Evolutionary conservation across 768 basidiomycete species (phyloP).

Genomic region (Tremella yokohamensis): DNA sequence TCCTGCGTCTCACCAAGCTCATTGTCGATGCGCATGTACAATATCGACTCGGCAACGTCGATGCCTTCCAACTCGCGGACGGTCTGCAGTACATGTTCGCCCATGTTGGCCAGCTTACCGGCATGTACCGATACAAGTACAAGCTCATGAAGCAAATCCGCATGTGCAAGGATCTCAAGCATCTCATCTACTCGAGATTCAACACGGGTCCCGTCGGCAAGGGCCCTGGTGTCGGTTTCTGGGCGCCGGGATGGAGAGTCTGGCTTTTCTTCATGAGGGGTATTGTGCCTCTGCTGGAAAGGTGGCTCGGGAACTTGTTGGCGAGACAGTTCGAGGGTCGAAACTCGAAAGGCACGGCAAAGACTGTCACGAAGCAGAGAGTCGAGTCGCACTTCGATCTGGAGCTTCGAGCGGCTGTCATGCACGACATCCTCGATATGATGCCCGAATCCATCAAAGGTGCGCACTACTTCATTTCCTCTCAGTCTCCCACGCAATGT

Average conservation of each 20-base stretch:
- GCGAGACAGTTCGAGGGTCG: slow-evolving; percentile 98
- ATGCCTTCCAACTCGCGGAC: slow-evolving; percentile 98
- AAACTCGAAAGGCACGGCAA: slow-evolving; percentile 86
- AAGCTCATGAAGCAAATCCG: slow-evolving; percentile 99
- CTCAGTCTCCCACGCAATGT: background rate
- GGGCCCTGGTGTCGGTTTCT: slow-evolving; percentile 97
- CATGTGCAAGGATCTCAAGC: slow-evolving; percentile 99
- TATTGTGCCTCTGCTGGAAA: slow-evolving; percentile 92
- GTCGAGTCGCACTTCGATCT: slow-evolving; percentile 98
- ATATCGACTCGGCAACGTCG: slow-evolving; percentile 95
- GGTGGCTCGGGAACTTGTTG: slow-evolving; percentile 96
- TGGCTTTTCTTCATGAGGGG: slow-evolving; percentile 99
- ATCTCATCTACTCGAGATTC: slow-evolving; percentile 64
- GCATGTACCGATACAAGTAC: slow-evolving; percentile 98
- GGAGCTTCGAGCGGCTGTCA: slow-evolving; percentile 93
- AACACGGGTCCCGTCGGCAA: slow-evolving; percentile 99
- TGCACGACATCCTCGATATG: slow-evolving; percentile 99
- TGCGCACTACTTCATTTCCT: too few relatives aligned
- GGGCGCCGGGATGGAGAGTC: slow-evolving; percentile 99
- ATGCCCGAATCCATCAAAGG: slow-evolving; percentile 93
- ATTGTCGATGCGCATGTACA: slow-evolving; percentile 99
- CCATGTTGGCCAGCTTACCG: slow-evolving; percentile 95
- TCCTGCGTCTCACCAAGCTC: slow-evolving; percentile 92
- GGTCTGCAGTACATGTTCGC: slow-evolving; percentile 96
- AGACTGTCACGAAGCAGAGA: slow-evolving; percentile 98